These are phyloP conservation scores for Penicillium hordei DNA, from an alignment of 2,329 filamentous ascomycete species.

Conservation along the genomic window DNA sequence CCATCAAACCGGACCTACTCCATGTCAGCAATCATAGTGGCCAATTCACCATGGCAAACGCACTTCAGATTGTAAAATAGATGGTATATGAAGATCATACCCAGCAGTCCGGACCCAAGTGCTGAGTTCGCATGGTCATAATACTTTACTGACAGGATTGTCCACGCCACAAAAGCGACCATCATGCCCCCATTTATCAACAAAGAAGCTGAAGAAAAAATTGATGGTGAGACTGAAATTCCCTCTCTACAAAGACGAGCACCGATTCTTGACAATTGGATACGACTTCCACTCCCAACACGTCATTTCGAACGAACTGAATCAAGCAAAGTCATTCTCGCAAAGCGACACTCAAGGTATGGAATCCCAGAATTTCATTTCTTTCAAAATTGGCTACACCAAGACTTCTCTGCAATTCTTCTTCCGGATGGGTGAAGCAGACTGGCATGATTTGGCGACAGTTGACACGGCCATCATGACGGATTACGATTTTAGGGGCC, in stretches of 20 bases:
- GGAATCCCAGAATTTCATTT: background rate
- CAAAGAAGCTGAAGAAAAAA: slow-evolving; percentile 38
- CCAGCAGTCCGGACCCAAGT: slow-evolving; percentile 41
- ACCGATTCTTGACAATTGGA: slow-evolving; percentile 7
- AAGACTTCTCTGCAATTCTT: background rate
- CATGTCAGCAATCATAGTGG: background rate
- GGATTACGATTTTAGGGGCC: slow-evolving; percentile 7
- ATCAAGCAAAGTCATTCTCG: background rate
- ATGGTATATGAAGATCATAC: slow-evolving; percentile 48
- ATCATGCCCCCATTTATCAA: slow-evolving; percentile 50
- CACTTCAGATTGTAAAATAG: slow-evolving; percentile 37
- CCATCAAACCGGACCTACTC: slow-evolving; percentile 28
- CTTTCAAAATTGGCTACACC: slow-evolving; percentile 4
- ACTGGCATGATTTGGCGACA: background rate
- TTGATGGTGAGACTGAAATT: slow-evolving; percentile 42
- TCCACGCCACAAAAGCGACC: slow-evolving; percentile 45
- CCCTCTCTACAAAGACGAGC: slow-evolving; percentile 13
- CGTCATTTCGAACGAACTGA: background rate
- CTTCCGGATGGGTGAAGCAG: background rate
- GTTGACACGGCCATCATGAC: slow-evolving; percentile 5
- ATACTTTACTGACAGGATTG: slow-evolving; percentile 42
- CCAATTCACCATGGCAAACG: background rate
- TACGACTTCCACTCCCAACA: background rate
- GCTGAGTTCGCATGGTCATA: slow-evolving; percentile 29
- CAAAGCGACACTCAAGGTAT: background rate